Base-by-base conservation (phyloP, 1,284 basidiomycete species). In the Takashimella koratensis region DNA sequence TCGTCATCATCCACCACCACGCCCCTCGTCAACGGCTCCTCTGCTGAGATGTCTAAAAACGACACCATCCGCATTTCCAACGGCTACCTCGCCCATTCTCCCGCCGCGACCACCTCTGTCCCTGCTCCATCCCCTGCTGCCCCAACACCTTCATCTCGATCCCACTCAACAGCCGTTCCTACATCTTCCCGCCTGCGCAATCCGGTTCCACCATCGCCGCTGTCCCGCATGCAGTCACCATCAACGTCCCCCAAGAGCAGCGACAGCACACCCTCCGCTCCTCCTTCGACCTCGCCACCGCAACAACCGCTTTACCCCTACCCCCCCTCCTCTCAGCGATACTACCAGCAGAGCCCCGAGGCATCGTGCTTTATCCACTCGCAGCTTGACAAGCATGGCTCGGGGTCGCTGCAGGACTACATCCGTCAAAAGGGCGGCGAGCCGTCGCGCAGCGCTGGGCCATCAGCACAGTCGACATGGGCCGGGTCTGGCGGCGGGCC, bases 281-380 rank as follows among this genome's bases (percentile, higher is more conserved):
- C 24, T 40, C 20, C 45, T 41, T 22, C 47, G 20, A 39, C 51
- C 5, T 45, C 26, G 16, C 27, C 42, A 26, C 21, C 16, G 24
- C 22, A 40, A 22, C 36, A 30, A 46, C 48, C 36, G 30, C 21
- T 11, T 16, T n/a, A 21, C 39, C 21, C 47, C 23, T 41, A 46
- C 36, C 50, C 41, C 27, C 46, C 48, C 30, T 51, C 20, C 22
- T 41, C 12, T n/a, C 52, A 45, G 40, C 56, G 53, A 50, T 57
- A 48, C 43, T 55, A 55, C 42, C 58, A 51, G 49, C 54, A 57
- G 23, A 45, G 19, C 23, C 57, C 57, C 49, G 56, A 56, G 12
- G 67, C 70, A 5, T 73, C 75, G 1, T 79, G 76, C 59, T 78
- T 76, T 59, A 74, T 79, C 46, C 77, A 79, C 52, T 76, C 75